A percentile compares a stretch with the other conserved stretches of the same genome.
Conservation (phyloP, 805 yeast genomes). For the Yamadazyma scolyti region DNA sequence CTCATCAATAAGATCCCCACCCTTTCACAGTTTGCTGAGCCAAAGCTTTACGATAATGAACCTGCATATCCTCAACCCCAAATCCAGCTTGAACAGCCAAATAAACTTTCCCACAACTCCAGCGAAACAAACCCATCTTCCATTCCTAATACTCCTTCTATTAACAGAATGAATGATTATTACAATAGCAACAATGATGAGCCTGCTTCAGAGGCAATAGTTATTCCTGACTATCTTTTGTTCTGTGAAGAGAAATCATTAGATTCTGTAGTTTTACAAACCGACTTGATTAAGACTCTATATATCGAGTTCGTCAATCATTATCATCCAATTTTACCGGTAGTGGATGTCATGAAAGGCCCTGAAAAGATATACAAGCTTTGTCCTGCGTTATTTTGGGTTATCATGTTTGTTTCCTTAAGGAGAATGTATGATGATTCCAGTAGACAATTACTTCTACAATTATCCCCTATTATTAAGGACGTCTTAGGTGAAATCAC, state of each 20-base stretch:
- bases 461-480: slow-evolving; percentile 67
- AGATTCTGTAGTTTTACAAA: slow-evolving; percentile 61
- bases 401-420: slow-evolving; percentile 78
- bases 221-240: slow-evolving; percentile 23
- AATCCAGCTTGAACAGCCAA: slow-evolving; percentile 1
- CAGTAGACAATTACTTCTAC: slow-evolving; percentile 45
- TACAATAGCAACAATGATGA: slow-evolving; percentile 1
- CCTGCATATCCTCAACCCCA: not conserved
- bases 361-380: slow-evolving; percentile 75
- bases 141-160: slow-evolving; percentile 28
- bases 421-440: slow-evolving; percentile 50
- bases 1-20: slow-evolving; percentile 24
- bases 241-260: slow-evolving; percentile 64
- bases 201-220: slow-evolving; percentile 4
- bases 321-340: slow-evolving; percentile 85
- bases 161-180: slow-evolving; percentile 10
- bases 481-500: slow-evolving; percentile 81
- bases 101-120: slow-evolving; percentile 4
- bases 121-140: slow-evolving; percentile 16
- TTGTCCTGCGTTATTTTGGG: slow-evolving; percentile 93
- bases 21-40: slow-evolving; percentile 8
- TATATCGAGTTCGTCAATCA: slow-evolving; percentile 67
- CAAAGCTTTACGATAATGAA: slow-evolving; percentile 1
- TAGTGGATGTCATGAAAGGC: slow-evolving; percentile 77
- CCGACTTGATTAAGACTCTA: slow-evolving; percentile 58